Evolutionary conservation across 805 yeast genomes (phyloP), one percentile per base, ranked within the genome.

Genomic region (Starmerella stigmatis): DNA sequence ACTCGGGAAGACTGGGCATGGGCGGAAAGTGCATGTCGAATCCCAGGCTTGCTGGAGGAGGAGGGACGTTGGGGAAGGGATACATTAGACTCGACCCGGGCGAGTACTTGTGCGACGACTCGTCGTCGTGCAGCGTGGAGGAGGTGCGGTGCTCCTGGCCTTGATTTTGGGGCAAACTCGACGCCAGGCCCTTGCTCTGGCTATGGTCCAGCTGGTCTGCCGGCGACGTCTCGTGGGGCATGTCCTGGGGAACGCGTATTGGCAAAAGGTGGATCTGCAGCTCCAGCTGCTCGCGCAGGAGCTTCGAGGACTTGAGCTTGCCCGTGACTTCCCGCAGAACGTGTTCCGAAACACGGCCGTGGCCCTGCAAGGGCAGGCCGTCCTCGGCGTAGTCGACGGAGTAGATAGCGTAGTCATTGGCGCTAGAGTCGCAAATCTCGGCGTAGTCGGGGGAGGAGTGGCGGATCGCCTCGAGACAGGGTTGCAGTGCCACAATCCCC

Each of bases 391-490:
- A 60, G 54, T 67, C 71, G 15, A 55, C 61, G 3, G 68, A 57
- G 48, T 67, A 67, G 5, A 67, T 68, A 22, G 66, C 61, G 53
- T 57, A 67, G 42, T 67, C 71, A 28, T 56, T 56, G n/a, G 54
- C 46, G 34, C 44, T 45, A 9, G 48, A 42, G 20, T 50, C 48
- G 40, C 50, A 49, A 10, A 62, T 42, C 7, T 59, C 52, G 9
- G 60, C 44, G 12, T 67, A 55, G 41, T 67, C 71, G 4, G 70
- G 69, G 19, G 66, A 59, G 15, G 58, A 52, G 11, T 51, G 52
- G 26, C 59, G 54, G 25, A 66, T 56, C 15, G 65, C 60, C n/a
- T 49, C 47, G 22, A 67, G 47, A 42, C 70, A 66, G 11, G 56
- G 47, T 13, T 52, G 48, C 15, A 65, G 44, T 17, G 57, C 63